A percentile compares a stretch with the other conserved stretches of the same genome.
These are phyloP conservation scores for Acacia crassicarpa DNA, from an alignment of 306 rosid species.

Conservation along the genomic window DNA sequence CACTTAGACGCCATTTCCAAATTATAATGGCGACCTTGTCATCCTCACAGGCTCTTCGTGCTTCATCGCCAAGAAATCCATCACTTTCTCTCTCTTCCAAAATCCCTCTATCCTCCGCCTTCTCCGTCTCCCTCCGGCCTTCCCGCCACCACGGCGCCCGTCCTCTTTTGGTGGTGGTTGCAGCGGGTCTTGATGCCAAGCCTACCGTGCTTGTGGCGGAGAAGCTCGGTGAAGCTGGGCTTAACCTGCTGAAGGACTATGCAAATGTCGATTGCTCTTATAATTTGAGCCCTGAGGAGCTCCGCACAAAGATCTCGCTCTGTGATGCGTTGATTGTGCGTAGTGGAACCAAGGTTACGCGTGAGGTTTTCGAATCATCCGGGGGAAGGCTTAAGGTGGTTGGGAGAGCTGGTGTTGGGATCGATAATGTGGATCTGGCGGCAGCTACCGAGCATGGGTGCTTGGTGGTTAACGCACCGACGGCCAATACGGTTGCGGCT, in stretches of 20 bases:
- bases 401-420: conserved; percentile 97
- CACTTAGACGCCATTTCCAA: background rate
- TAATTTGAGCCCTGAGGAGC: conserved; percentile 83
- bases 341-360: conserved; percentile 88
- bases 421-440: conserved; percentile 97
- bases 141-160: conserved; percentile 29
- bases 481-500: conserved; percentile 95
- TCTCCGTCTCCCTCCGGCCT: conserved; percentile 46
- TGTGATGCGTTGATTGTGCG: conserved; percentile 95
- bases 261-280: conserved; percentile 92
- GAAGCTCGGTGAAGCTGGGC: conserved; percentile 90
- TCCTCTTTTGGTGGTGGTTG: conserved; percentile 47
- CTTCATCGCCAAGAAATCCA: conserved; percentile 12
- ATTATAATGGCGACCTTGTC: conserved; percentile 53
- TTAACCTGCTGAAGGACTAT: conserved; percentile 67
- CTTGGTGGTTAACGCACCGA: conserved; percentile 92
- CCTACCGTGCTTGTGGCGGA: conserved; percentile 94
- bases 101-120: conserved; percentile 47
- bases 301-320: conserved; percentile 95
- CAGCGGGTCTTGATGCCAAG: conserved; percentile 67
- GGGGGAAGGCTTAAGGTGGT: conserved; percentile 93
- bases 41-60: conserved; percentile 52
- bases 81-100: conserved; percentile 72
- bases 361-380: conserved; percentile 93
- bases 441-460: conserved; percentile 99